A percentile compares a stretch with the other conserved stretches of the same genome.
phyloP scores from a whole-genome alignment of 163 green algal genomes.

The Picocystis sp. region DNA sequence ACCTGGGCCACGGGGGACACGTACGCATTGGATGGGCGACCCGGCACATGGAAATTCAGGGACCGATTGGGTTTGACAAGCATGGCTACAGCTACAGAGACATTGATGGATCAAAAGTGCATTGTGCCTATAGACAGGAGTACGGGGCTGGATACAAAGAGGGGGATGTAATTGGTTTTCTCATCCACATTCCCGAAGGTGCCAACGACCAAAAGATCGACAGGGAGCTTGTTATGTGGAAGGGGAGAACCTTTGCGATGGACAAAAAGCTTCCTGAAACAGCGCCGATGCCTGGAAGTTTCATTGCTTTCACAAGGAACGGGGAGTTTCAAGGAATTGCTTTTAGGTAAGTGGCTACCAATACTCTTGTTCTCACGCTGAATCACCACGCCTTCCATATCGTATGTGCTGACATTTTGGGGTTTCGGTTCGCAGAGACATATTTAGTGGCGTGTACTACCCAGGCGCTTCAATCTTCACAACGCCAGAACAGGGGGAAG shows the following conservation, averaged over 20 bases:
- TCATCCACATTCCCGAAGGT: slow-evolving; percentile 22
- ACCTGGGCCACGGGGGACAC: slow-evolving; percentile 35
- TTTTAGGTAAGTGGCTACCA: slow-evolving; percentile 18
- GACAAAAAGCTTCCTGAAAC: slow-evolving; percentile 10
- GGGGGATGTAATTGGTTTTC: slow-evolving; percentile 27
- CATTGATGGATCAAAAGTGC: slow-evolving; percentile 30
- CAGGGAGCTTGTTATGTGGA: slow-evolving; percentile 1
- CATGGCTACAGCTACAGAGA: slow-evolving; percentile 40
- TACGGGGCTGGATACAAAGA: slow-evolving; percentile 34
- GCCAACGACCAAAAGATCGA: neutral
- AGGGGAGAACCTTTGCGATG: neutral
- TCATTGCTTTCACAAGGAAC: slow-evolving; percentile 48
- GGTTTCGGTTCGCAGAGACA: slow-evolving; percentile 11
- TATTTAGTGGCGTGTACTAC: slow-evolving; percentile 63
- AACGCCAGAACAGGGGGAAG: slow-evolving; percentile 30
- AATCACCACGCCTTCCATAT: too few relatives aligned
- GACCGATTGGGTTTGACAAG: slow-evolving; percentile 41
- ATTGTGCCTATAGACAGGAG: slow-evolving; percentile 24
- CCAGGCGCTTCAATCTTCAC: slow-evolving; percentile 62
- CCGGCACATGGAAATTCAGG: slow-evolving; percentile 37
- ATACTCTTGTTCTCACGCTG: too few relatives aligned
- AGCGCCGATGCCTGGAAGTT: slow-evolving; percentile 28
- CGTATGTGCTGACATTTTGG: neutral
- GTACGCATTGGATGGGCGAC: slow-evolving; percentile 39
- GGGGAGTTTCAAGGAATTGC: slow-evolving; percentile 46